A percentile compares a stretch with the other conserved stretches of the same genome.
Conservation (phyloP, 495 filamentous ascomycete genomes). For the Talaromyces thailandensis region DNA sequence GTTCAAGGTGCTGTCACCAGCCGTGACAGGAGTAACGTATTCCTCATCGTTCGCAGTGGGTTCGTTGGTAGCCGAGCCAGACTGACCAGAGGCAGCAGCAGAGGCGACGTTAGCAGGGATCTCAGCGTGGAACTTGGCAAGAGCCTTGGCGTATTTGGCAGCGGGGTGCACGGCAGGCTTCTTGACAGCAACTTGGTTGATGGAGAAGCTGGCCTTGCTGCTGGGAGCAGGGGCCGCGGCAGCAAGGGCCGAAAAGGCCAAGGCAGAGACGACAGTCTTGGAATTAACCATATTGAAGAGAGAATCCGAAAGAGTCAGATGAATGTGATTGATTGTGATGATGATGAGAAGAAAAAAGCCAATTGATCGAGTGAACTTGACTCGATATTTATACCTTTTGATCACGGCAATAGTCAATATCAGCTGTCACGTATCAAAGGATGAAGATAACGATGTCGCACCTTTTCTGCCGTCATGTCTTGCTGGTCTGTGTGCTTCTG, state of each 20-base stretch:
- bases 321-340: not conserved
- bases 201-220: conserved; percentile 27
- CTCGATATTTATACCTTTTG: not conserved
- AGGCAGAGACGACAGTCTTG: conserved; percentile 25
- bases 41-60: conserved; percentile 52
- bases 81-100: conserved; percentile 32
- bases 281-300: conserved; percentile 32
- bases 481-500: not conserved
- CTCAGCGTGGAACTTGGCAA: conserved; percentile 34
- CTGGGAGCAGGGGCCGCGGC: conserved; percentile 24
- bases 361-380: not conserved
- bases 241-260: conserved; percentile 22
- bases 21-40: conserved; percentile 57
- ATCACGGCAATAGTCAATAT: not conserved
- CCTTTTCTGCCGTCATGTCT: not conserved
- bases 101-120: conserved; percentile 30
- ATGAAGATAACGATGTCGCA: conserved; percentile 2
- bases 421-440: not conserved
- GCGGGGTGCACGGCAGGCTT: conserved; percentile 20
- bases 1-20: conserved; percentile 45
- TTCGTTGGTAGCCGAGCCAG: conserved; percentile 38
- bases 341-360: not conserved
- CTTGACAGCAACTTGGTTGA: conserved; percentile 29
- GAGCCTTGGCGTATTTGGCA: conserved; percentile 26
- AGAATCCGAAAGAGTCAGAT: not conserved